Percentiles rank a stretch among this genome's conserved stretches.
Conservation (phyloP, 345 rosid species). For the Salix viminalis region DNA sequence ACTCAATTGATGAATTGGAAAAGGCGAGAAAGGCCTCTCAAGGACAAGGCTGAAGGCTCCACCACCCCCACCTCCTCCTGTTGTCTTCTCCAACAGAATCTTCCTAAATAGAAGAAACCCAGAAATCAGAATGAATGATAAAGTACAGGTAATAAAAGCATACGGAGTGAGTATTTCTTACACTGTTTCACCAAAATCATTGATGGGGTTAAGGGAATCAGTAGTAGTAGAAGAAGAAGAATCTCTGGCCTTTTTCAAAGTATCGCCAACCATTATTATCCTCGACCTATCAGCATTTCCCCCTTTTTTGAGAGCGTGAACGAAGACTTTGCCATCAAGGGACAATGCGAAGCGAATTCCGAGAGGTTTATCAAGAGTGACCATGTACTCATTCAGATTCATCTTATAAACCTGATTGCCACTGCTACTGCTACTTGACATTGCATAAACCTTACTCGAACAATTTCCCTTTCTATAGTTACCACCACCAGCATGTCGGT, state of each 20-base stretch:
- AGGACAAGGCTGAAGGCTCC: conserved; percentile 67
- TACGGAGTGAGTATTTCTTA: conserved; percentile 24
- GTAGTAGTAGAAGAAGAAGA: conserved; percentile 34
- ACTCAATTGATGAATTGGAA: conserved; percentile 62
- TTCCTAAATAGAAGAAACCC: conserved; percentile 60
- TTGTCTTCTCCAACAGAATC: conserved; percentile 45
- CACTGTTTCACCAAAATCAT: conserved; percentile 58
- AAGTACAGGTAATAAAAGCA: conserved; percentile 16
- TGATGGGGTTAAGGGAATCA: conserved; percentile 46
- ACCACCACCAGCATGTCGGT: too few species aligned
- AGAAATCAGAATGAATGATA: conserved; percentile 31
- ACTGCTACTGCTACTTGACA: background rate
- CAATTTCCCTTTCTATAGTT: too few species aligned
- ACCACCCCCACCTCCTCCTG: conserved; percentile 7
- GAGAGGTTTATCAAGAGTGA: conserved; percentile 75
- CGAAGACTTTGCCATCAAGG: conserved; percentile 66
- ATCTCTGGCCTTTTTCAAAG: conserved; percentile 62
- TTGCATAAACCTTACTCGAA: too few species aligned
- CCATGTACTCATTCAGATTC: conserved; percentile 94
- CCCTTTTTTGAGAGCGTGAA: conserved; percentile 82
- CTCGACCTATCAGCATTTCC: conserved; percentile 91
- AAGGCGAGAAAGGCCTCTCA: conserved; percentile 79
- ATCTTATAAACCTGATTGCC: conserved; percentile 34
- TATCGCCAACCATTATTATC: conserved; percentile 84
- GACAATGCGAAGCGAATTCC: conserved; percentile 80